phyloP scores from a whole-genome alignment of 164 flowering plant species.

The Vitis cinerea region DNA sequence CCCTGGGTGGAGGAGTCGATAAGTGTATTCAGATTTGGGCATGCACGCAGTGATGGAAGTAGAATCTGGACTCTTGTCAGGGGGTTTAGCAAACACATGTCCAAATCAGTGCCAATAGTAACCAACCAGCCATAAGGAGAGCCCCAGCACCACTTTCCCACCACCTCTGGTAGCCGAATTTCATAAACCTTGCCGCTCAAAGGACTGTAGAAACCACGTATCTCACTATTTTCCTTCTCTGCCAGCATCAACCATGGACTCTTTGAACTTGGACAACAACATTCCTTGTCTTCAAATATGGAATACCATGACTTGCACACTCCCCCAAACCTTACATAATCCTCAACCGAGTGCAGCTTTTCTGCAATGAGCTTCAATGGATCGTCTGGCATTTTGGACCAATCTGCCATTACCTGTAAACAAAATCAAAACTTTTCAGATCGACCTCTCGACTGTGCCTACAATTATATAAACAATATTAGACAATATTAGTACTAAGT shows the following conservation, averaged over 20 bases:
- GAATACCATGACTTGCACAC: conserved; percentile 3
- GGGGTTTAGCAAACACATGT: no score
- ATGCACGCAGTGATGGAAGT: background rate
- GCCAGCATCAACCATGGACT: background rate
- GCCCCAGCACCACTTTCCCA: no score
- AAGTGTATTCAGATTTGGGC: background rate
- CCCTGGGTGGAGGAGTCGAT: background rate
- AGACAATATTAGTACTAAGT: background rate
- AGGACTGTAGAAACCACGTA: background rate
- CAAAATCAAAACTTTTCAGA: background rate
- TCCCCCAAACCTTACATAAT: background rate
- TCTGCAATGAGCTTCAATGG: background rate
- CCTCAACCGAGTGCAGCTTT: background rate
- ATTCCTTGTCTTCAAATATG: background rate
- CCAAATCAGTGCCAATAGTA: no score
- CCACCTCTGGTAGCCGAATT: no score
- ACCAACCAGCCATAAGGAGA: no score
- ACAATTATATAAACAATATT: no score
- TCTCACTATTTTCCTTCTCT: background rate
- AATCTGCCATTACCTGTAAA: background rate
- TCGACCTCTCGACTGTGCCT: no score
- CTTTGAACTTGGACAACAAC: background rate
- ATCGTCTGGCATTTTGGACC: background rate
- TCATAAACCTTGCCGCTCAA: background rate
- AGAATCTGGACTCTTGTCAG: no score